Conservation (phyloP, 2,329 filamentous ascomycete species). For the Aspergillus brasiliensis region DNA sequence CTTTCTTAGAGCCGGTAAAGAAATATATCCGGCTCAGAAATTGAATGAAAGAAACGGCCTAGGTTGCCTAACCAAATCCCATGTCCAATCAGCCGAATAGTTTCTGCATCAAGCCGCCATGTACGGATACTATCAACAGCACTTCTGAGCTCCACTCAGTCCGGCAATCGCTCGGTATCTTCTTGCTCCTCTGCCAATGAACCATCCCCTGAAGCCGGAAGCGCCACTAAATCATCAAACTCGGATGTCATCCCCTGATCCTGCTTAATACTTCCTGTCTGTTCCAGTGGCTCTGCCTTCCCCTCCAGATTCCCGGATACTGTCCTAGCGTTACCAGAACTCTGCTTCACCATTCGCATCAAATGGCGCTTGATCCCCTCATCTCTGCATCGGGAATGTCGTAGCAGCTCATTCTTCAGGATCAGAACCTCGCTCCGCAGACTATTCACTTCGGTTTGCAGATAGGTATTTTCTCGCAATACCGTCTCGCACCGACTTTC, state of each 20-base stretch:
- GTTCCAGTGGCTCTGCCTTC: not conserved
- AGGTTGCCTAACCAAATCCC: too few species aligned
- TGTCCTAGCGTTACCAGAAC: not conserved
- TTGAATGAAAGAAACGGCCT: too few species aligned
- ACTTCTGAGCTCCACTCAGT: too few species aligned
- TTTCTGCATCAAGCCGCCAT: too few species aligned
- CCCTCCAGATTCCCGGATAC: not conserved
- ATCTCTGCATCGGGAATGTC: conserved; percentile 42
- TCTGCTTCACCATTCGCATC: conserved; percentile 40
- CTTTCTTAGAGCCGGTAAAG: too few species aligned
- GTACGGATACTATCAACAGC: too few species aligned
- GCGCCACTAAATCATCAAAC: not conserved
- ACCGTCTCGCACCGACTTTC: conserved; percentile 44
- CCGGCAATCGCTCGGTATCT: not conserved
- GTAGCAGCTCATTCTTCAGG: conserved; percentile 44
- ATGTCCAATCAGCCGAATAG: too few species aligned
- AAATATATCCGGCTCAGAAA: too few species aligned
- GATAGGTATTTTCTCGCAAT: conserved; percentile 34
- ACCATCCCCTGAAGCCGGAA: not conserved
- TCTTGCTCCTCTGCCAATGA: not conserved
- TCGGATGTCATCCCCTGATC: not conserved
- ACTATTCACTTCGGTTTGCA: conserved; percentile 36
- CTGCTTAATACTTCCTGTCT: not conserved
- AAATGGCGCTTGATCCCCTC: conserved; percentile 41
- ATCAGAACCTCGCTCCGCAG: conserved; percentile 41